Percentiles rank a stretch among this genome's conserved stretches.
phyloP scores from a whole-genome alignment of 768 basidiomycete species.

The Cyclocybe aegerita region DNA sequence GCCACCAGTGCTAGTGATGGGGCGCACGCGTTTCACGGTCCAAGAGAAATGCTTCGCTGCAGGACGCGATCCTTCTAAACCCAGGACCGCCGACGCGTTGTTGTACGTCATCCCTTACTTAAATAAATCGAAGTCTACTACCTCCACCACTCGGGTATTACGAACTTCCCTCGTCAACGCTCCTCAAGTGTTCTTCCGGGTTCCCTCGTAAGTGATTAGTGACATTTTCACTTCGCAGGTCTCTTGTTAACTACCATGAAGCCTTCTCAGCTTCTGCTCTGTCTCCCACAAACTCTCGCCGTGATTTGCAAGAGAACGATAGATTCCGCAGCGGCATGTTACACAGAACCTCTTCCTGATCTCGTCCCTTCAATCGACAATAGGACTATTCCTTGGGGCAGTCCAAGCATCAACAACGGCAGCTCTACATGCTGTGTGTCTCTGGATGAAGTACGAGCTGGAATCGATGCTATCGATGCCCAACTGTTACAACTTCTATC shows the following conservation, averaged over 20 bases:
- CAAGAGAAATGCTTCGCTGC: too few relatives aligned
- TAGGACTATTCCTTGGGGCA: constrained; percentile 21
- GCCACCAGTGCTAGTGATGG: too few relatives aligned
- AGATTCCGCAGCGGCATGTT: constrained; percentile 15
- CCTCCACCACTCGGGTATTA: too few relatives aligned
- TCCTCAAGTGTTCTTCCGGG: too few relatives aligned
- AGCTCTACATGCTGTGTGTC: constrained; percentile 21
- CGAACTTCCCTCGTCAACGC: too few relatives aligned
- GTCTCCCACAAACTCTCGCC: constrained; percentile 2
- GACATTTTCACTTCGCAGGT: too few relatives aligned
- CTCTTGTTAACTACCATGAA: neutral
- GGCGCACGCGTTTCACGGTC: too few relatives aligned
- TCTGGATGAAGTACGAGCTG: constrained; percentile 21
- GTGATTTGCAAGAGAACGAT: neutral
- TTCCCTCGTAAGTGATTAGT: too few relatives aligned
- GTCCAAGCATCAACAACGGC: constrained; percentile 15
- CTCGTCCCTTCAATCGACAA: constrained; percentile 12
- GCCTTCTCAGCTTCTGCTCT: neutral
- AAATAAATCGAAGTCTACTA: too few relatives aligned
- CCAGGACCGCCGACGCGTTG: too few relatives aligned
- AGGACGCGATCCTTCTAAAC: too few relatives aligned
- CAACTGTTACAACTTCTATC: constrained; percentile 21
- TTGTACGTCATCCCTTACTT: too few relatives aligned
- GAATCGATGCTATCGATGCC: constrained; percentile 21
- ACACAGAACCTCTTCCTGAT: constrained; percentile 14